These are phyloP conservation scores for Penicillium sp. DNA, from an alignment of 2,329 filamentous ascomycete species.

Conservation along the genomic window DNA sequence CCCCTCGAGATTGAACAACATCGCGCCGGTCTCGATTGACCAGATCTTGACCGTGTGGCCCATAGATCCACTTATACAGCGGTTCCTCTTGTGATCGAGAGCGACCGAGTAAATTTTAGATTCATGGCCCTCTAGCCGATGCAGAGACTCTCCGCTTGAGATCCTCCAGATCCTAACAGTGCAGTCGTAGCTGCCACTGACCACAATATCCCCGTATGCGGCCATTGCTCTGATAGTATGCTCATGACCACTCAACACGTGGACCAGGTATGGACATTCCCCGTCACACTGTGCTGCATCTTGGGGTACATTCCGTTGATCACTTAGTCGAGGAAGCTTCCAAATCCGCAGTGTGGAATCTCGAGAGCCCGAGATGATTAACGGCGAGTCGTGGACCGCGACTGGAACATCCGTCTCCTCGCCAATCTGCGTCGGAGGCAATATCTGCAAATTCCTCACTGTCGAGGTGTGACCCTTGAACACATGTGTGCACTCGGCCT, in stretches of 20 bases:
- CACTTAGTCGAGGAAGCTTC: constrained; percentile 81
- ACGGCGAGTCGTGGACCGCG: constrained; percentile 88
- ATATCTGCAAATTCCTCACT: constrained; percentile 89
- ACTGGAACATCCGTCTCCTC: constrained; percentile 71
- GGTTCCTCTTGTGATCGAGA: constrained; percentile 83
- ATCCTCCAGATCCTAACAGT: constrained; percentile 97
- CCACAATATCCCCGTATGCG: constrained; percentile 87
- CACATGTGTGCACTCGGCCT: constrained; percentile 86
- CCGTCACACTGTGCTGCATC: constrained; percentile 61
- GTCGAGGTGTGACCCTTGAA: constrained; percentile 98
- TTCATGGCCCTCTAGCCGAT: constrained; percentile 80
- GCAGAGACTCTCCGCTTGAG: constrained; percentile 84
- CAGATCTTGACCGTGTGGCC: constrained; percentile 97
- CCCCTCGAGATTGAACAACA: constrained; percentile 86
- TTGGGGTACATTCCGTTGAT: constrained; percentile 74
- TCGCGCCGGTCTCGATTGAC: constrained; percentile 83
- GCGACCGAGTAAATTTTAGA: constrained; percentile 98
- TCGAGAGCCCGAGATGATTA: constrained; percentile 95
- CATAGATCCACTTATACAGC: constrained; percentile 98
- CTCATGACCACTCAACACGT: constrained; percentile 79
- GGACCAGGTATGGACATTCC: constrained; percentile 89
- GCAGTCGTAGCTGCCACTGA: constrained; percentile 95
- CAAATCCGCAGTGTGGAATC: constrained; percentile 95
- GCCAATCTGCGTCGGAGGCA: constrained; percentile 80
- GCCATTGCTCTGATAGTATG: constrained; percentile 96